Base-by-base conservation (phyloP, 2,329 filamentous ascomycete genomes). In the Grosmannia serpens region DNA sequence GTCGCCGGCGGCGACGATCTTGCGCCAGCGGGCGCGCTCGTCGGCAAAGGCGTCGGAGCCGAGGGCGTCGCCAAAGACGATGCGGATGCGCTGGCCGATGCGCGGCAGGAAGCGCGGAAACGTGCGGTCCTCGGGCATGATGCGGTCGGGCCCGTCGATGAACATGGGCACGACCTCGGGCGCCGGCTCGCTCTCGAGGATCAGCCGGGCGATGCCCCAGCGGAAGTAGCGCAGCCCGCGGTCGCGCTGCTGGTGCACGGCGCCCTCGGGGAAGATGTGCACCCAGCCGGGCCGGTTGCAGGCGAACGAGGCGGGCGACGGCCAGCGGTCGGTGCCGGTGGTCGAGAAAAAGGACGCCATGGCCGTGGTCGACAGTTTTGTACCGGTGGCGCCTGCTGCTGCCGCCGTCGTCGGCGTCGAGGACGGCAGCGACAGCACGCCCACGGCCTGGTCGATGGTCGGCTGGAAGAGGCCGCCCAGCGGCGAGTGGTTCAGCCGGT, bases 241-340 rank as follows among this genome's bases (percentile, higher is more conserved):
- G 49, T 84, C 76, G 1, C 87, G 81, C 64, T 90, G 85, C 73
- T 99, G 94, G 71, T 97, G 91, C 52, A 96, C 90, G 71, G 88
- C 90, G 53, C 91, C 94, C 73, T 99, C 94, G 15, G 94, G 94
- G 71, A 97, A 97, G 58, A 97, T 87, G 71, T 99, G 94, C 4
- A 99, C 77, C 94, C 94, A 99, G 51, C 84, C 83, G 70, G 88
- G 81, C 52, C 83, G 83, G 65, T 90, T 85, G 62, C 74, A 79
- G 2, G 82, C 71, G 69, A 88, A 91, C 53, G 84, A 81, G 1
- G 89, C 85, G 1, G 91, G 90, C 0, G 89, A 81, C 0, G 80
- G 76, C 69, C 89, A 88, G 44, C 71, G 73, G 71, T 92, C 88
- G 20, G 66, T 65, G 50, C 84, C 84, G 58, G 80, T 84, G 4